Base-by-base conservation (phyloP, 2,329 filamentous ascomycete genomes). In the Penicillium paneum region DNA sequence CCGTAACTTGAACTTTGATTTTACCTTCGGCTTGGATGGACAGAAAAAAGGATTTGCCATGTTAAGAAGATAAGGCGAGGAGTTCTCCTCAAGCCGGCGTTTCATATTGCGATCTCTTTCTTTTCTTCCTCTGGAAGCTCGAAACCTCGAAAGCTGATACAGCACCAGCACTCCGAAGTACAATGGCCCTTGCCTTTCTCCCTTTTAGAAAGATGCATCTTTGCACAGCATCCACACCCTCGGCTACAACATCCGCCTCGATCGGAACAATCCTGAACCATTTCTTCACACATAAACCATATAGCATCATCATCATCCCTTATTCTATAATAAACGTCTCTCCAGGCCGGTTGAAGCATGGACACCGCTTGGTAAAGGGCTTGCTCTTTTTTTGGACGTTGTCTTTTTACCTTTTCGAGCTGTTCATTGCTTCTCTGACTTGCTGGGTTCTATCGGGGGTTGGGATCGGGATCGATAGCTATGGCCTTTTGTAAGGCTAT, bases 141-240 rank as follows among this genome's bases (percentile, higher is more conserved):
- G 19, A 52, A 46, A 6, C 54, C 54, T 26, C 54, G 50, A 43
- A 31, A 43, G 8, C 13, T 17, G 10, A 52, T 44, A 54, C 57
- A 59, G 35, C 54, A 55, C 17, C 21, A 13, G 28, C 57, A 59
- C 26, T 56, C 48, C 2, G 21, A 8, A n/a, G 57, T 59, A 15
- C 57, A 57, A 48, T 59, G 54, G n/a, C 57, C 57, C 8, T n/a
- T 24, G 26, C 51, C 57, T n/a, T 48, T 57, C 15, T 52, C 12
- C 19, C 19, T 12, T 35, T 31, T 24, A 31, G 43, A 52, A 11
- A 41, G 42, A 52, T 49, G 21, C 8, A 51, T 52, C 45, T 11
- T 19, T 13, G 15, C 41, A 36, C 51, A 59, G 32, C 57, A 59
- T 36, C 51, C 54, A 49, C 54, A 59, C 21, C 8, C 43, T 21